These are phyloP conservation scores for Lachnellula hyalina DNA, from an alignment of 2,329 filamentous ascomycete species.

Conservation along the genomic window DNA sequence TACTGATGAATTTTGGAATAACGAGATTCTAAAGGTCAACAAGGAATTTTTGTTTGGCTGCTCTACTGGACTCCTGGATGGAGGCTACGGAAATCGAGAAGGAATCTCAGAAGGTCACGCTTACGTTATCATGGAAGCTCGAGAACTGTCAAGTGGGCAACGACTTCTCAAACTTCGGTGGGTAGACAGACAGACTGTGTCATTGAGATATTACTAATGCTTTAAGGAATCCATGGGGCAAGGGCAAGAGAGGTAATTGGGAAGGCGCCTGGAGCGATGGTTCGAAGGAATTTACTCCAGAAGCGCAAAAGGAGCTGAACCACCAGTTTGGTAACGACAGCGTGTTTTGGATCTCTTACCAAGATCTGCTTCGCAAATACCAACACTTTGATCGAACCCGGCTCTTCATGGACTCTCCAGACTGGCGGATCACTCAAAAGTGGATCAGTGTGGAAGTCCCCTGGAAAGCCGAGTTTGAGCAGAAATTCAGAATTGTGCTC, in stretches of 20 bases:
- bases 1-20: slow-evolving; percentile 75
- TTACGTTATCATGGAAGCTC: slow-evolving; percentile 56
- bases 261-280: slow-evolving; percentile 54
- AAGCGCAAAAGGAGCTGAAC: slow-evolving; percentile 50
- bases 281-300: slow-evolving; percentile 56
- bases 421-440: slow-evolving; percentile 53
- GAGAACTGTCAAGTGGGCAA: slow-evolving; percentile 45
- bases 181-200: not conserved
- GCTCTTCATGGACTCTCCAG: slow-evolving; percentile 49
- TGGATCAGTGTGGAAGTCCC: slow-evolving; percentile 60
- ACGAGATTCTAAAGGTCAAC: slow-evolving; percentile 77
- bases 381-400: slow-evolving; percentile 57
- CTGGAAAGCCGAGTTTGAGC: slow-evolving; percentile 56
- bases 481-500: slow-evolving; percentile 55
- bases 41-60: slow-evolving; percentile 74
- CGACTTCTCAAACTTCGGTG: slow-evolving; percentile 50
- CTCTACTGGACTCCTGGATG: slow-evolving; percentile 57
- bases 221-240: slow-evolving; percentile 52
- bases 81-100: slow-evolving; percentile 54
- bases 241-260: slow-evolving; percentile 52
- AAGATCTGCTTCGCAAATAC: slow-evolving; percentile 58
- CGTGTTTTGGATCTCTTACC: slow-evolving; percentile 59
- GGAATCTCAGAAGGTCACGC: slow-evolving; percentile 55
- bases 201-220: not conserved
- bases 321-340: slow-evolving; percentile 58